These are phyloP conservation scores for Nakazawaea pomicola DNA, from an alignment of 805 yeast species.

Conservation along the genomic window DNA sequence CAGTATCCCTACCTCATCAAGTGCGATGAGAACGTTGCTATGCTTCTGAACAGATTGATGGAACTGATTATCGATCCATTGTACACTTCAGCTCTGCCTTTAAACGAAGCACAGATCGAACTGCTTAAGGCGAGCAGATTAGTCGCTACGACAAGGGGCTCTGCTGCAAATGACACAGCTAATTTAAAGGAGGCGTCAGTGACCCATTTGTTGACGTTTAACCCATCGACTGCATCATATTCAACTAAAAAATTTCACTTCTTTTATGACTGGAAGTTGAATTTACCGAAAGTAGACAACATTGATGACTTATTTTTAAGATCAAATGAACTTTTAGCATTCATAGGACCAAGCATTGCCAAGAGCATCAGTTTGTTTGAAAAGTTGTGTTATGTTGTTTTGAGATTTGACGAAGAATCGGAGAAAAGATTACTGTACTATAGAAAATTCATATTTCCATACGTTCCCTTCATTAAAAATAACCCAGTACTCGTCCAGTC, in stretches of 20 bases:
- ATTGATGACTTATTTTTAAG: constrained; percentile 40
- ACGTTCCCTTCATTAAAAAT: constrained; percentile 45
- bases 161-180: neutral
- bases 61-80: constrained; percentile 47
- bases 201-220: constrained; percentile 8
- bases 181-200: constrained; percentile 4
- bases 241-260: constrained; percentile 21
- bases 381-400: constrained; percentile 59
- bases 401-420: constrained; percentile 20
- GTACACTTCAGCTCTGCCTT: constrained; percentile 22
- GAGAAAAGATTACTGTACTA: constrained; percentile 53
- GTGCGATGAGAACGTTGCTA: constrained; percentile 44
- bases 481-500: constrained; percentile 59
- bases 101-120: constrained; percentile 7
- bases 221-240: constrained; percentile 1
- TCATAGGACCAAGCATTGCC: constrained; percentile 53
- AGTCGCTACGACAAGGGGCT: constrained; percentile 20
- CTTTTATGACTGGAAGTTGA: constrained; percentile 49
- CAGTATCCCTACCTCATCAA: constrained; percentile 58
- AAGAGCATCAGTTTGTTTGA: constrained; percentile 42
- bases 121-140: constrained; percentile 21
- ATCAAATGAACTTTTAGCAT: constrained; percentile 45
- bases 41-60: constrained; percentile 44
- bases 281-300: constrained; percentile 31
- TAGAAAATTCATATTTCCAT: constrained; percentile 64